Percentiles rank a stretch among this genome's conserved stretches.
Conservation (phyloP, 108 stramenopile species). For the Nitzschia sp. region DNA sequence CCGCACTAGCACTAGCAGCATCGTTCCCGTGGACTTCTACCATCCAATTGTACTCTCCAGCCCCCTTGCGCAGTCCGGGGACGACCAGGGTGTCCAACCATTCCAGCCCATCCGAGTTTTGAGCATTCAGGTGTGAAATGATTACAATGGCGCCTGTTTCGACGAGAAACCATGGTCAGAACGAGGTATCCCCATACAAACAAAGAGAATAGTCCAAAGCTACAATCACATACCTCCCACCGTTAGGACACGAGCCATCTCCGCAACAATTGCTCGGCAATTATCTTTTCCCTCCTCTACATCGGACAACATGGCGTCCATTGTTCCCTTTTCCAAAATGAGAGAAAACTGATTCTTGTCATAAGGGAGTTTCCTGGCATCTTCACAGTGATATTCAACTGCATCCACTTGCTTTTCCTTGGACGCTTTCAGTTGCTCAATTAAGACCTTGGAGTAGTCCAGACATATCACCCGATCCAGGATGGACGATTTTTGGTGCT, state of each 20-base stretch:
- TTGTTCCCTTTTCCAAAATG: conserved; percentile 82
- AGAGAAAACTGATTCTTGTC: conserved; percentile 48
- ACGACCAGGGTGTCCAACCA: conserved; percentile 70
- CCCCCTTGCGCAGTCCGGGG: conserved; percentile 50
- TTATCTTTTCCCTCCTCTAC: conserved; percentile 42
- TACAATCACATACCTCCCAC: conserved; percentile 34
- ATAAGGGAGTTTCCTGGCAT: conserved; percentile 62
- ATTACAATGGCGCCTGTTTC: conserved; percentile 52
- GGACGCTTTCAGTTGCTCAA: conserved; percentile 43
- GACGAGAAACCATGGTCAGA: not conserved
- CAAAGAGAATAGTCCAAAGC: not conserved
- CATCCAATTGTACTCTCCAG: conserved; percentile 41
- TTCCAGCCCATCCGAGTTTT: conserved; percentile 45
- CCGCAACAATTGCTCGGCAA: conserved; percentile 58
- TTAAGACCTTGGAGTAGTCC: conserved; percentile 68
- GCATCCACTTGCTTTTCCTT: conserved; percentile 1
- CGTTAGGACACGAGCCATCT: conserved; percentile 57
- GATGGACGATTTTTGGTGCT: not conserved
- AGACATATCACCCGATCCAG: conserved; percentile 56
- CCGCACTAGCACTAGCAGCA: conserved; percentile 7
- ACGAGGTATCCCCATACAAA: not conserved
- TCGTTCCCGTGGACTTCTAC: conserved; percentile 82
- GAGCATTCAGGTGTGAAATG: conserved; percentile 75
- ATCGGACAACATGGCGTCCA: conserved; percentile 86
- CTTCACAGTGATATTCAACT: conserved; percentile 45